Percentiles rank a stretch among this genome's conserved stretches.
phyloP scores from a whole-genome alignment of 352 stramenopile species.

The Pythium monospermum region DNA sequence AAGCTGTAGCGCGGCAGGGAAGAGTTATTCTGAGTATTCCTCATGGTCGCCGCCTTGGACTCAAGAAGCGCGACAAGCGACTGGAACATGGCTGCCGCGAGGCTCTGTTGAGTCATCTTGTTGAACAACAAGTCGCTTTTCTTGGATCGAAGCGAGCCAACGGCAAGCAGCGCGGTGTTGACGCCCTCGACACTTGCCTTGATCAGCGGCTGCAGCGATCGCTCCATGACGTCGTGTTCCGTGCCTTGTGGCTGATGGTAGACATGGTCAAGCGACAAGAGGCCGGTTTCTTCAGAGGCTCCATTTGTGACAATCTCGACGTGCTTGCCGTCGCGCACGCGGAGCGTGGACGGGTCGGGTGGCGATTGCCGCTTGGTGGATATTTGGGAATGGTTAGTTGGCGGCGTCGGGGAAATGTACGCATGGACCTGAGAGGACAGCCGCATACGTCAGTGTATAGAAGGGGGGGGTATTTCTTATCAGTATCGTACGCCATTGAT shows the following conservation, averaged over 20 bases:
- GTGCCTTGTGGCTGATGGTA: conserved; percentile 30
- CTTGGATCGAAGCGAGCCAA: conserved; percentile 33
- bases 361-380: background rate
- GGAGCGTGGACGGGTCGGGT: conserved; percentile 30
- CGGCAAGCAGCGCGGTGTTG: conserved; percentile 35
- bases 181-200: conserved; percentile 47
- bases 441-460: no score
- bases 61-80: conserved; percentile 27
- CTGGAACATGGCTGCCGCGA: conserved; percentile 30
- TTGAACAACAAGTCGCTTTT: conserved; percentile 39
- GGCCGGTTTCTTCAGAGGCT: conserved; percentile 30
- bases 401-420: conserved; percentile 10
- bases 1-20: conserved; percentile 25
- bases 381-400: background rate
- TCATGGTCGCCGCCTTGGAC: conserved; percentile 18
- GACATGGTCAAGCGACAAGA: conserved; percentile 27
- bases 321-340: conserved; percentile 38
- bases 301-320: conserved; percentile 29
- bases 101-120: conserved; percentile 22
- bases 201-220: conserved; percentile 34
- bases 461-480: background rate
- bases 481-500: background rate
- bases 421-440: conserved; percentile 8
- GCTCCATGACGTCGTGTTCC: conserved; percentile 39
- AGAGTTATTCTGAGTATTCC: background rate